Base-by-base conservation (phyloP, 495 filamentous ascomycete species). In the Podospora conica region DNA sequence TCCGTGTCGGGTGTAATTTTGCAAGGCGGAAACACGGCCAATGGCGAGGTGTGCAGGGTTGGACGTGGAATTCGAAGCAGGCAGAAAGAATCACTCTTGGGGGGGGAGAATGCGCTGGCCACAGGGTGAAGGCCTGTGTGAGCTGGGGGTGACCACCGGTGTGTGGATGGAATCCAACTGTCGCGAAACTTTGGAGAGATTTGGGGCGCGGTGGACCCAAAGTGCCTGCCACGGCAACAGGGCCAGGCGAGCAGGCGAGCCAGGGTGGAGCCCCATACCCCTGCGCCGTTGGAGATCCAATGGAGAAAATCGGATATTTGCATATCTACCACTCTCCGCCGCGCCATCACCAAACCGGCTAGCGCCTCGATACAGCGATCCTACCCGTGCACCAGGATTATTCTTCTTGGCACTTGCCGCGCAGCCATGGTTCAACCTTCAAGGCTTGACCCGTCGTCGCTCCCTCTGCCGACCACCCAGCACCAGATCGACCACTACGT, bases 201-300 rank as follows among this genome's bases (percentile, higher is more conserved):
- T 63, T 24, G 28, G 25, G 25, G 33, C 60, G 60, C 60, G 60
- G 60, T 31, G 53, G 21, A 18, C 53, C 31, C 60, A 53, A 62
- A 54, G 21, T 20, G 60, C 21, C 60, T 63, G 33, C 60, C 53
- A 63, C 61, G 22, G 61, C 61, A 63, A 63, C 61, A 63, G 53
- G 12, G 20, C 8, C 9, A 22, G 54, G 24, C 57, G 1, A 20
- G 57, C n/a, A n/a, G n/a, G n/a, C n/a, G n/a, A n/a, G n/a, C n/a
- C n/a, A 23, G 23, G 3, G 20, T 55, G 20, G 54, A 20, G 23
- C 54, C 54, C 6, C 18, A 9, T 20, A 27, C 11, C 22, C 55
- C 10, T 23, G 21, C 23, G 8, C 54, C 20, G 0, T 3, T 21
- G n/a, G 55, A 3, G 22, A 15, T 6, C n/a, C n/a, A n/a, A n/a